Percentiles rank a stretch among this genome's conserved stretches.
Evolutionary conservation across 2,329 filamentous ascomycete genomes (phyloP).

Genomic region (Microdochium nivale): DNA sequence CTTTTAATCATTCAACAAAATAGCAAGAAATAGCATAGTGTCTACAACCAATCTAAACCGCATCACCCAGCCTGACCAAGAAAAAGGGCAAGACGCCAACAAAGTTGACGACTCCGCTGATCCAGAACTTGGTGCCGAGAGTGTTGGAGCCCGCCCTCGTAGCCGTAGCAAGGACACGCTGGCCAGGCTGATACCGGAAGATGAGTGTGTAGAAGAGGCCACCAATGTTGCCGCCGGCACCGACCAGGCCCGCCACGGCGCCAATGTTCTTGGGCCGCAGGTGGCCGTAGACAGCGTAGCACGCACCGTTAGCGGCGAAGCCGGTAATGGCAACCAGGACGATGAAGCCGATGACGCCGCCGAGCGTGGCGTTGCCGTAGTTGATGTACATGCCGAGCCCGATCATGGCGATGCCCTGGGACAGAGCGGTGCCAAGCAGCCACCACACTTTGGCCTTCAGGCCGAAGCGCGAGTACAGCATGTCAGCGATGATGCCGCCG

Average conservation of each 20-base stretch:
- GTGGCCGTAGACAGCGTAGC: slow-evolving; percentile 80
- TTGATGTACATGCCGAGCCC: slow-evolving; percentile 1
- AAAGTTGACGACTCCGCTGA: not conserved
- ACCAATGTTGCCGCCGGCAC: slow-evolving; percentile 75
- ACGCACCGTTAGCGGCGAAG: slow-evolving; percentile 78
- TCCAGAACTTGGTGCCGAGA: not conserved
- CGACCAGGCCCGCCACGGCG: slow-evolving; percentile 65
- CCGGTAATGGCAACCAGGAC: slow-evolving; percentile 73
- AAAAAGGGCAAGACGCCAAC: not conserved
- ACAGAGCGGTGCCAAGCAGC: slow-evolving; percentile 29
- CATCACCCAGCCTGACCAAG: not conserved
- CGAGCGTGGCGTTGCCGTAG: slow-evolving; percentile 32
- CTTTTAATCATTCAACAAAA: not conserved
- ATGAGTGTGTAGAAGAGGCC: slow-evolving; percentile 78
- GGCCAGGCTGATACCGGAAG: slow-evolving; percentile 60
- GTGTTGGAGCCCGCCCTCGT: not conserved
- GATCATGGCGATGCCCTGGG: not conserved
- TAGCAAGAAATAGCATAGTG: not conserved
- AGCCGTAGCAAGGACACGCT: slow-evolving; percentile 5
- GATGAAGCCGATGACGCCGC: slow-evolving; percentile 61
- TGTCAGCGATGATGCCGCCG: slow-evolving; percentile 49
- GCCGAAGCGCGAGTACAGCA: slow-evolving; percentile 30
- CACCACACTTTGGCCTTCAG: slow-evolving; percentile 46
- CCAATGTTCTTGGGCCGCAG: slow-evolving; percentile 79
- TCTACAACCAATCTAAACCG: not conserved